Evolutionary conservation across 805 yeast genomes (phyloP).

Genomic region (Jamesozyma lodderae): DNA sequence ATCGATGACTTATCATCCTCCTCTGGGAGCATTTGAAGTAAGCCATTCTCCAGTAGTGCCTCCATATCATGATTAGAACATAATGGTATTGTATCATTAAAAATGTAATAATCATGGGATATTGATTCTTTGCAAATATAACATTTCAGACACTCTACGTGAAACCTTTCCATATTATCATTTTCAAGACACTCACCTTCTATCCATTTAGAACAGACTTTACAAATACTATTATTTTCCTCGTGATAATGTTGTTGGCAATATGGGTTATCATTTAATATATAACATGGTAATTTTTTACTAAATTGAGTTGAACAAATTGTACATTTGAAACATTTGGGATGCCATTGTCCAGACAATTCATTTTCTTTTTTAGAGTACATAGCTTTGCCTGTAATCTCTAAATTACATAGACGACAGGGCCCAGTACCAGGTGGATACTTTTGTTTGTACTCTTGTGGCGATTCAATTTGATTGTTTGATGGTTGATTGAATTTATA

Average conservation of each 20-base stretch:
- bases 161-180: constrained; percentile 65
- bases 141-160: constrained; percentile 65
- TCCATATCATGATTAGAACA: constrained; percentile 28
- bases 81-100: constrained; percentile 24
- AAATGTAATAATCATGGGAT: constrained; percentile 41
- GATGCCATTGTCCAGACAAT: constrained; percentile 89
- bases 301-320: constrained; percentile 50
- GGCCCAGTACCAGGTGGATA: constrained; percentile 64
- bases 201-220: constrained; percentile 64
- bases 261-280: constrained; percentile 67
- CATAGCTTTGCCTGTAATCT: constrained; percentile 29
- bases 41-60: constrained; percentile 4
- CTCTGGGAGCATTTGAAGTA: background rate
- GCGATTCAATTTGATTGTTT: background rate
- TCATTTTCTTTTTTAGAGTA: constrained; percentile 28
- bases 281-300: constrained; percentile 64
- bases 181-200: constrained; percentile 89
- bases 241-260: constrained; percentile 72
- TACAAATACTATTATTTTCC: constrained; percentile 68
- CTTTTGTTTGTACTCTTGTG: constrained; percentile 5
- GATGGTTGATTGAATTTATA: constrained; percentile 12
- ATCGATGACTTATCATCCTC: background rate
- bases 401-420: constrained; percentile 61
- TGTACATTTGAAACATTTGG: constrained; percentile 70
- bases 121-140: constrained; percentile 45